Percentiles rank a stretch among this genome's conserved stretches.
Conservation (phyloP, 2,329 filamentous ascomycete genomes). For the Ophiostoma sp. region DNA sequence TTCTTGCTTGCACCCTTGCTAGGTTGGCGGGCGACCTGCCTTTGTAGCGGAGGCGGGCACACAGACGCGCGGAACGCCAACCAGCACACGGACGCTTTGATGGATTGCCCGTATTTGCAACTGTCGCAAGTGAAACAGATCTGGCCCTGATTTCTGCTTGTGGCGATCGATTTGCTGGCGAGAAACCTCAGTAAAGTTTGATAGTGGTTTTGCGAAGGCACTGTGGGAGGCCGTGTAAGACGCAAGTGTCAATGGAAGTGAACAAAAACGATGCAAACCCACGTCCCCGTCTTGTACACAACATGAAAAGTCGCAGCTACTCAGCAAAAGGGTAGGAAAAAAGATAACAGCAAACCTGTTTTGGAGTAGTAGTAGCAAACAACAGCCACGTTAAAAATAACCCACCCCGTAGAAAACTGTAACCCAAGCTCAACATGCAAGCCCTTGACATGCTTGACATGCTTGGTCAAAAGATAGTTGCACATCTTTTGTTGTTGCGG, state of each 20-base stretch:
- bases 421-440: background rate
- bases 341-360: background rate
- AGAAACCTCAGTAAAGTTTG: background rate
- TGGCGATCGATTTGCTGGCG: background rate
- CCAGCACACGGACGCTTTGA: conserved; percentile 26
- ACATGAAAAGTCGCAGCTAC: background rate
- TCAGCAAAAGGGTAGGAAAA: background rate
- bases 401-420: background rate
- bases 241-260: background rate
- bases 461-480: background rate
- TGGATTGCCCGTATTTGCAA: conserved; percentile 20
- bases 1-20: background rate
- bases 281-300: background rate
- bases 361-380: background rate
- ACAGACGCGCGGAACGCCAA: conserved; percentile 23
- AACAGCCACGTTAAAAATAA: background rate
- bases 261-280: background rate
- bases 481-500: conserved; percentile 18
- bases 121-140: conserved; percentile 27
- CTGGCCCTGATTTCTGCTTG: conserved; percentile 19
- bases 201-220: conserved; percentile 2
- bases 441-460: background rate
- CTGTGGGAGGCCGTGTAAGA: background rate
- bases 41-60: conserved; percentile 17
- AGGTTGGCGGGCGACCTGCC: background rate